Conservation (phyloP, 2,329 filamentous ascomycete genomes). For the Ophiostoma ulmi region DNA sequence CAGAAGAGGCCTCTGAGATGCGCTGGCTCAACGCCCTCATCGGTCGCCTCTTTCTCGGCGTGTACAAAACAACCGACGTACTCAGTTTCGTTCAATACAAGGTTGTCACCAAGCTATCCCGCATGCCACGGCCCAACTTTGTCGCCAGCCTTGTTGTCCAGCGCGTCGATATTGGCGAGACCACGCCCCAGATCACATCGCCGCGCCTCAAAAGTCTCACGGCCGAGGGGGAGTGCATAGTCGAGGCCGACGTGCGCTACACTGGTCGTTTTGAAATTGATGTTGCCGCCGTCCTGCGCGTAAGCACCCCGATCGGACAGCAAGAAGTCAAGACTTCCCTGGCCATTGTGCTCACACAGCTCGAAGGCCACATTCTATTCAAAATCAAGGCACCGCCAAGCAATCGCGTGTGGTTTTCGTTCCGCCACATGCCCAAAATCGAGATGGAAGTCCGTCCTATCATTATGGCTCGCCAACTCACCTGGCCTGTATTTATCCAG, state of each 20-base stretch:
- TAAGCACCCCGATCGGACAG: slow-evolving; percentile 83
- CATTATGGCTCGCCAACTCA: slow-evolving; percentile 91
- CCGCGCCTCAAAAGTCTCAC: slow-evolving; percentile 82
- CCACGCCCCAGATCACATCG: slow-evolving; percentile 83
- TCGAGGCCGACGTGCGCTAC: slow-evolving; percentile 85
- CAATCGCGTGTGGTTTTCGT: slow-evolving; percentile 93
- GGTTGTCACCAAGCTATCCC: slow-evolving; percentile 91
- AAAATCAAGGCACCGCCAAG: slow-evolving; percentile 92
- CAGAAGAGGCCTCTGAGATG: slow-evolving; percentile 83
- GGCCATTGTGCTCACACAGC: slow-evolving; percentile 74
- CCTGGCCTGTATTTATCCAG: slow-evolving; percentile 82
- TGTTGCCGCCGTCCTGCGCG: slow-evolving; percentile 84
- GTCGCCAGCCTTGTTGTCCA: slow-evolving; percentile 79
- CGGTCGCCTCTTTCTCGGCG: slow-evolving; percentile 77
- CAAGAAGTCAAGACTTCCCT: slow-evolving; percentile 90
- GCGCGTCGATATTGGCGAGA: slow-evolving; percentile 78
- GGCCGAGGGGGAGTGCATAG: slow-evolving; percentile 81
- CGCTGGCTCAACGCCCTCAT: slow-evolving; percentile 91
- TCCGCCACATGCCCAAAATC: slow-evolving; percentile 89
- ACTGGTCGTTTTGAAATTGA: slow-evolving; percentile 84
- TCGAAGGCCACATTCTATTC: slow-evolving; percentile 79
- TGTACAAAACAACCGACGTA: slow-evolving; percentile 79
- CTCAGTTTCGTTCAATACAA: slow-evolving; percentile 76
- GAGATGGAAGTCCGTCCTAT: slow-evolving; percentile 93
- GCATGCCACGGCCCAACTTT: slow-evolving; percentile 87